phyloP scores from a whole-genome alignment of 2,329 filamentous ascomycete genomes.

The Exophiala lecanii-corni region DNA sequence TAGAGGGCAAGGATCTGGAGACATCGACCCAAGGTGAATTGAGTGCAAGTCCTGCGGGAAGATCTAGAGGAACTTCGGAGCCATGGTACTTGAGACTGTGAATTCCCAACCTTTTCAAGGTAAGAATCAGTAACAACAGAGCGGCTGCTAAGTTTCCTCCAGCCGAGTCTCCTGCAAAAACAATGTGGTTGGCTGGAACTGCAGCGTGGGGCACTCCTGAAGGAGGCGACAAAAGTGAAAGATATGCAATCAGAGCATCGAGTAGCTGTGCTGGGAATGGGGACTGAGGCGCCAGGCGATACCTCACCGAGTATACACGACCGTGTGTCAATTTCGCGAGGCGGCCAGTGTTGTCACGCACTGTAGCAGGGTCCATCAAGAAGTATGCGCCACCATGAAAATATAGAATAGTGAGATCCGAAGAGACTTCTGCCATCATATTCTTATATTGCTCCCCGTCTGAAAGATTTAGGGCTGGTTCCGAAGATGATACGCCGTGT shows the following conservation, averaged over 20 bases:
- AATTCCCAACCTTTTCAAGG: constrained; percentile 32
- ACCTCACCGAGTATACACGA: constrained; percentile 41
- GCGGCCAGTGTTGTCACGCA: constrained; percentile 35
- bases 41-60: constrained; percentile 38
- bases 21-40: constrained; percentile 43
- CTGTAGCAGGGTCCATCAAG: constrained; percentile 42
- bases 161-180: constrained; percentile 45
- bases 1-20: constrained; percentile 39
- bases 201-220: constrained; percentile 39
- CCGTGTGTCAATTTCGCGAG: constrained; percentile 37
- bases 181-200: constrained; percentile 40
- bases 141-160: constrained; percentile 41
- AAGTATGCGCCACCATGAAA: constrained; percentile 46
- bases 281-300: constrained; percentile 45
- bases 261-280: constrained; percentile 45
- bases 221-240: constrained; percentile 43
- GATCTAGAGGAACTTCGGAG: constrained; percentile 35
- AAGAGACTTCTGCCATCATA: constrained; percentile 36
- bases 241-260: constrained; percentile 44
- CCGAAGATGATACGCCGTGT: constrained; percentile 35
- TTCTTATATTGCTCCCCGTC: constrained; percentile 41
- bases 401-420: constrained; percentile 42
- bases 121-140: constrained; percentile 41
- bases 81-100: constrained; percentile 38
- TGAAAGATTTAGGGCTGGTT: constrained; percentile 37